Evolutionary conservation across 331 rosid genomes (phyloP).

Genomic region (Ulmus americana): DNA sequence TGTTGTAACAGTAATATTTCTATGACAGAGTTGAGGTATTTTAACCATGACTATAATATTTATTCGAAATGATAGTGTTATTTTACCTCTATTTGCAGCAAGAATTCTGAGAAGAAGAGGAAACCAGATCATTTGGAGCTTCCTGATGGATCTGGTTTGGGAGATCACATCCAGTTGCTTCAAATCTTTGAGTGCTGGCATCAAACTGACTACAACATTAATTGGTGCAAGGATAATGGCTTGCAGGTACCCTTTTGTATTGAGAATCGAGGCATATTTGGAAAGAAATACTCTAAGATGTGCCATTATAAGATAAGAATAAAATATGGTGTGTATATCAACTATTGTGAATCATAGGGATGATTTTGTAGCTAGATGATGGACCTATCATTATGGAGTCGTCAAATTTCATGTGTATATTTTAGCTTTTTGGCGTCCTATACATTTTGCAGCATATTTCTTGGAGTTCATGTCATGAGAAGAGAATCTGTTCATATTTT

Average conservation of each 20-base stretch:
- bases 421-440: constrained; percentile 16
- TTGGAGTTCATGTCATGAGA: constrained; percentile 13
- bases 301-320: background rate
- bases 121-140: constrained; percentile 49
- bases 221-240: constrained; percentile 80
- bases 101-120: constrained; percentile 70
- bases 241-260: constrained; percentile 53
- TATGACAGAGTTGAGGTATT: too few relatives aligned
- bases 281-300: background rate
- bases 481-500: background rate
- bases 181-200: constrained; percentile 81
- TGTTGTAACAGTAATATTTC: background rate
- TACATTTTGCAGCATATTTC: constrained; percentile 9
- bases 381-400: constrained; percentile 5
- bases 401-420: constrained; percentile 6
- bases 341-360: constrained; percentile 14
- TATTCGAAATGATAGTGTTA: constrained; percentile 1
- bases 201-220: constrained; percentile 54
- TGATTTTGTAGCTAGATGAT: background rate
- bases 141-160: constrained; percentile 94
- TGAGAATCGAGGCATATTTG: background rate
- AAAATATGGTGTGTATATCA: background rate
- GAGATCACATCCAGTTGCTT: constrained; percentile 87
- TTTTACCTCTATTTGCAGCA: constrained; percentile 37
- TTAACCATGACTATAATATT: too few relatives aligned